phyloP scores from a whole-genome alignment of 83 land plant genomes.

The Isoetes engelmannii region DNA sequence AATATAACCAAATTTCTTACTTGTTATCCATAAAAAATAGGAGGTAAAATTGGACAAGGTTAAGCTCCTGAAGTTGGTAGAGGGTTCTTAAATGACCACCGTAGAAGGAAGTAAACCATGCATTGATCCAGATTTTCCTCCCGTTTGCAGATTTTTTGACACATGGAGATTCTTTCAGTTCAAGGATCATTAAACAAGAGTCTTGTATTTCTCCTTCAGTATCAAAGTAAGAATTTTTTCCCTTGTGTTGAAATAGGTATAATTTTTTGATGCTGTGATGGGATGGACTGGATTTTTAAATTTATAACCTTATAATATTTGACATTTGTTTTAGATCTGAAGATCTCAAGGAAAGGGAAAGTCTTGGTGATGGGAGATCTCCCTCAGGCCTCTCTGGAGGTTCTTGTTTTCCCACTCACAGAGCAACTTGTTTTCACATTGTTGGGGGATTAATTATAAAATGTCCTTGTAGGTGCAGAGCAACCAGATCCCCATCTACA shows the following conservation, averaged over 20 bases:
- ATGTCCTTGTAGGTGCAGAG: conserved; percentile 10
- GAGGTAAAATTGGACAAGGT: too few relatives aligned
- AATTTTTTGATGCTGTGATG: neutral
- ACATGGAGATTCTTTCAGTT: conserved; percentile 18
- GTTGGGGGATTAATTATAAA: neutral
- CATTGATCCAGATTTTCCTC: too few relatives aligned
- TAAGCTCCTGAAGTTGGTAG: too few relatives aligned
- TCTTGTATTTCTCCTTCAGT: conserved; percentile 36
- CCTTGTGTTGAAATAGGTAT: neutral
- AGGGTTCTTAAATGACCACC: too few relatives aligned
- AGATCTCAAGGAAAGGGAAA: conserved; percentile 22
- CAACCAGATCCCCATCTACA: conserved; percentile 15
- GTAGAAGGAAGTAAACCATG: too few relatives aligned
- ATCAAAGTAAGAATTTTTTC: conserved; percentile 24
- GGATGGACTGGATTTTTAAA: neutral
- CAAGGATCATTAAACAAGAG: conserved; percentile 32
- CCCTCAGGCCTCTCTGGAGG: conserved; percentile 16
- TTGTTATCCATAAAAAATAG: too few relatives aligned
- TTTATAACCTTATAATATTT: neutral
- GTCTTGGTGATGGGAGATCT: conserved; percentile 17
- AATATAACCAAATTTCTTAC: too few relatives aligned
- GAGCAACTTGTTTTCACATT: neutral
- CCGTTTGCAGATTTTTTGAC: conserved; percentile 9
- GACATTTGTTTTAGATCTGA: neutral
- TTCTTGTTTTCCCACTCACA: neutral